These are phyloP conservation scores for Lactifluus piperatus DNA, from an alignment of 768 basidiomycete species.

Conservation along the genomic window DNA sequence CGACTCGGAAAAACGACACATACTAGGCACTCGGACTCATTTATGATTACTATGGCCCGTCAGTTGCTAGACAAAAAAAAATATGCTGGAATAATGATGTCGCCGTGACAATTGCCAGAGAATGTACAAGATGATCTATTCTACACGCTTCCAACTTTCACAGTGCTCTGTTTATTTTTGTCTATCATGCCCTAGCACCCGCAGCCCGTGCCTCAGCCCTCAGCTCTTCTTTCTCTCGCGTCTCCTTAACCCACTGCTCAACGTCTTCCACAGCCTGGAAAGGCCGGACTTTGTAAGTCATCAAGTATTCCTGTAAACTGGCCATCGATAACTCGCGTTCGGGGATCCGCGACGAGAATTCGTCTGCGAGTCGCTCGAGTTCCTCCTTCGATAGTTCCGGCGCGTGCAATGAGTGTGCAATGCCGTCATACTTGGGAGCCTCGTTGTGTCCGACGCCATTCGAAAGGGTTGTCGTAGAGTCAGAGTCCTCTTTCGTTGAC, in stretches of 20 bases:
- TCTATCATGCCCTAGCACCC: background rate
- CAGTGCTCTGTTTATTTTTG: too few species aligned
- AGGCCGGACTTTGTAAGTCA: constrained; percentile 57
- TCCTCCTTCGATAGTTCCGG: constrained; percentile 35
- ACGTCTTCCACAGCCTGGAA: constrained; percentile 42
- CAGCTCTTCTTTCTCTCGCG: constrained; percentile 26
- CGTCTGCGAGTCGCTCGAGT: constrained; percentile 39
- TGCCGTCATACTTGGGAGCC: constrained; percentile 1
- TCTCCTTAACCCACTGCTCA: constrained; percentile 42
- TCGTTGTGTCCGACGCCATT: background rate
- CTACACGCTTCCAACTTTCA: background rate
- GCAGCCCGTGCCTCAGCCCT: background rate
- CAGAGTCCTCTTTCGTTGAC: background rate
- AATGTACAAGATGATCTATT: background rate
- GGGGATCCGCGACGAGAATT: constrained; percentile 48
- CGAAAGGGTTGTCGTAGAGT: background rate
- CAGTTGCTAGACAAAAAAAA: too few species aligned
- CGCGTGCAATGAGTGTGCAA: constrained; percentile 16
- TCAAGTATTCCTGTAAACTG: constrained; percentile 49
- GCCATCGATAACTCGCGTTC: constrained; percentile 37
- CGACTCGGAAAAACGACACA: too few species aligned
- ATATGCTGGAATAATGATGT: too few species aligned
- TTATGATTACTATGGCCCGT: background rate
- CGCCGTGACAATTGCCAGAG: background rate
- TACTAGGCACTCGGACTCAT: too few species aligned